These are phyloP conservation scores for Escovopsis sp. DNA, from an alignment of 2,329 filamentous ascomycete genomes.

Conservation along the genomic window DNA sequence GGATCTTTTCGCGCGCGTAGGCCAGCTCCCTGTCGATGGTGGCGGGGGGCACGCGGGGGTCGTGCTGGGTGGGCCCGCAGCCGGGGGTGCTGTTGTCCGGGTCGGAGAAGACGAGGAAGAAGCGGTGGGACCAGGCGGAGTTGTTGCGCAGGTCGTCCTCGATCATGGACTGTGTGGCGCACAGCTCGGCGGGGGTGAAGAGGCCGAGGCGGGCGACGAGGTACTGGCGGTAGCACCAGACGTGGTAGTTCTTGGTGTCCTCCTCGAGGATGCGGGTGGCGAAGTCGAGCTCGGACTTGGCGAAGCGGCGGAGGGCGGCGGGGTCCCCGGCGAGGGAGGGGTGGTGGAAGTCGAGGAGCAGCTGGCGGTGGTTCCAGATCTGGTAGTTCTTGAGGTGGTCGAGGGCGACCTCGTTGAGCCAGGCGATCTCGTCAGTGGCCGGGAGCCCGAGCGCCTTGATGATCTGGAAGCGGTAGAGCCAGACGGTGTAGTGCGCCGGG, in stretches of 20 bases:
- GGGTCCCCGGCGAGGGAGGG: conserved; percentile 32
- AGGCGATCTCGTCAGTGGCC: conserved; percentile 59
- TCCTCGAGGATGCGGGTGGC: conserved; percentile 65
- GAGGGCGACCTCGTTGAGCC: conserved; percentile 74
- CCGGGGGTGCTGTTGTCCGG: conserved; percentile 33
- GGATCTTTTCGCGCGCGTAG: conserved; percentile 60
- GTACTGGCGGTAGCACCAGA: conserved; percentile 87
- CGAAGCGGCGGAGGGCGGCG: conserved; percentile 41
- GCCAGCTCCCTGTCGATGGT: conserved; percentile 60
- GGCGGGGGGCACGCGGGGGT: conserved; percentile 42
- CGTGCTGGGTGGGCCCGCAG: conserved; percentile 34
- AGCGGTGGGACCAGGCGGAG: conserved; percentile 93
- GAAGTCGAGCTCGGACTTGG: conserved; percentile 57
- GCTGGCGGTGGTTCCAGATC: conserved; percentile 71
- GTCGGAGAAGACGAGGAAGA: conserved; percentile 73
- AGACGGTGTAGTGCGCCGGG: conserved; percentile 95
- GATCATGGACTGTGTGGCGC: conserved; percentile 58
- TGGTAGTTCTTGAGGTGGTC: conserved; percentile 95
- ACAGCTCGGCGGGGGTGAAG: conserved; percentile 57
- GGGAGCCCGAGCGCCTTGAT: conserved; percentile 52
- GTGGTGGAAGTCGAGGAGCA: conserved; percentile 46
- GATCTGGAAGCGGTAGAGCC: conserved; percentile 82
- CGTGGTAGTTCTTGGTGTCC: conserved; percentile 96
- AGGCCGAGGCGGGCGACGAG: conserved; percentile 49
- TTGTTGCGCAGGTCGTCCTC: conserved; percentile 82